A percentile compares a stretch with the other conserved stretches of the same genome.
Evolutionary conservation across 1,139 yeast genomes (phyloP).

Genomic region (Taphrina pruni): DNA sequence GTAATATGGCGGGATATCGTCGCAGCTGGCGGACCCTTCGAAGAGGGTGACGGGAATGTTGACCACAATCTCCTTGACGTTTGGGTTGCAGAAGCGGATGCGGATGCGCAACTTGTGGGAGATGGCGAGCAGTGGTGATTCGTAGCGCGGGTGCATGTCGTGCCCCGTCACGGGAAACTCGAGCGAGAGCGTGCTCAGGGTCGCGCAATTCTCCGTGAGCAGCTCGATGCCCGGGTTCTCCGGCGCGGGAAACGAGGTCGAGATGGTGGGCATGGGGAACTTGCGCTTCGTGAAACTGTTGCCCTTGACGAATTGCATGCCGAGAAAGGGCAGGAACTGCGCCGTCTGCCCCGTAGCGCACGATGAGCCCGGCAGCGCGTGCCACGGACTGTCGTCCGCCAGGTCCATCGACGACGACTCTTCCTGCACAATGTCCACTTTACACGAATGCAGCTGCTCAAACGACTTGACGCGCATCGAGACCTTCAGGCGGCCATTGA

Average conservation of each 20-base stretch:
- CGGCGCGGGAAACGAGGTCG: constrained; percentile 29
- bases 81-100: constrained; percentile 17
- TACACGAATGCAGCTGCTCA: constrained; percentile 28
- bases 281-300: constrained; percentile 13
- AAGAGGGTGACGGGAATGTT: constrained; percentile 32
- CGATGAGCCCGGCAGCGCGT: constrained; percentile 19
- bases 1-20: constrained; percentile 38
- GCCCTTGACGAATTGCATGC: constrained; percentile 6
- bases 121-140: constrained; percentile 30
- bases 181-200: constrained; percentile 27
- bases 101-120: constrained; percentile 34
- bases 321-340: background rate
- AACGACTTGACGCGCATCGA: constrained; percentile 34
- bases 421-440: constrained; percentile 34
- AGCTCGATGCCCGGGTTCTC: background rate
- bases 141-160: constrained; percentile 25
- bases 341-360: constrained; percentile 1
- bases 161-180: constrained; percentile 21
- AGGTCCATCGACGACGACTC: constrained; percentile 16
- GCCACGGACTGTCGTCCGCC: constrained; percentile 25
- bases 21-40: constrained; percentile 35
- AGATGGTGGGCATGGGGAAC: constrained; percentile 38
- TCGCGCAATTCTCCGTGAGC: constrained; percentile 7
- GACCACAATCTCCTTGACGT: constrained; percentile 37
- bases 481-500: constrained; percentile 26